Evolutionary conservation across 805 yeast genomes (phyloP).

Genomic region (Debaryomyces tyrocola): DNA sequence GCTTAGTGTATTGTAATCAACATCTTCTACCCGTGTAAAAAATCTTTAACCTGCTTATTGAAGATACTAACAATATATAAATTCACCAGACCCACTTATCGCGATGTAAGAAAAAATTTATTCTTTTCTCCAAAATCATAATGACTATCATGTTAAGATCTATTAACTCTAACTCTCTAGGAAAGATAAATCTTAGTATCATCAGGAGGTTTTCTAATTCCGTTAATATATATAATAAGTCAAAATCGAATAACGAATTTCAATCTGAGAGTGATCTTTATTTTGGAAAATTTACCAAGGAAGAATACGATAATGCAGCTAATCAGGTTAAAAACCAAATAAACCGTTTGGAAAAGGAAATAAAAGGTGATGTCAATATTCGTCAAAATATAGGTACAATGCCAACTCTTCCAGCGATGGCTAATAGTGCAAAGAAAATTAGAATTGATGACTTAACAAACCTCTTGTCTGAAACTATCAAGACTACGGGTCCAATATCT

Average conservation of each 20-base stretch:
- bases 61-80: too few species aligned
- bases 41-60: too few species aligned
- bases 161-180: too few species aligned
- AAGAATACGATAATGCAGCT: constrained; percentile 42
- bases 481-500: constrained; percentile 75
- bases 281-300: constrained; percentile 35
- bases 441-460: constrained; percentile 27
- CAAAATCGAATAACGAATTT: neutral
- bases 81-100: too few species aligned
- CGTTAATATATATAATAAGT: constrained; percentile 11
- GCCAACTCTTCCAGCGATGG: constrained; percentile 34
- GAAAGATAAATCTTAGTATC: too few species aligned
- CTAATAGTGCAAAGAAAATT: constrained; percentile 11
- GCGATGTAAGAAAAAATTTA: too few species aligned
- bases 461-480: constrained; percentile 49
- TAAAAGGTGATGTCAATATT: constrained; percentile 36
- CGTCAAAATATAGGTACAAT: constrained; percentile 37
- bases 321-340: constrained; percentile 31
- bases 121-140: too few species aligned
- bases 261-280: constrained; percentile 25
- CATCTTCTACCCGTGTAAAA: too few species aligned
- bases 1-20: too few species aligned
- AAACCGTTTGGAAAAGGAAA: constrained; percentile 28
- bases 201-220: too few species aligned
- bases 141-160: too few species aligned